Percentiles rank a stretch among this genome's conserved stretches.
Conservation (phyloP, 2,329 filamentous ascomycete species). For the Chrysosporium queenslandicum region DNA sequence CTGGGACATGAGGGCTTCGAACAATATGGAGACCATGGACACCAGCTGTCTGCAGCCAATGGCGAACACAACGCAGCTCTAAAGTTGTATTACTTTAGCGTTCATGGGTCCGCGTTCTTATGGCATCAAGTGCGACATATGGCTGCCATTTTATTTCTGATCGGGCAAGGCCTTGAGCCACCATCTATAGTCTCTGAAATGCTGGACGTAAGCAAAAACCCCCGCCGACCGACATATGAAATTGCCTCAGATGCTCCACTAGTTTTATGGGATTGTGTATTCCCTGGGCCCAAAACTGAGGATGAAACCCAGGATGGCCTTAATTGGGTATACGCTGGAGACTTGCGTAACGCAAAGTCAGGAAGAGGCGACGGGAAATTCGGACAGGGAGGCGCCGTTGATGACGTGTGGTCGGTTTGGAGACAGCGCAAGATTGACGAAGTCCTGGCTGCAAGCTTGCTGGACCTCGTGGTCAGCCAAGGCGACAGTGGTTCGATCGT, state of each 20-base stretch:
- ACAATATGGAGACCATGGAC: slow-evolving; percentile 18
- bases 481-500: slow-evolving; percentile 28
- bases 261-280: slow-evolving; percentile 93
- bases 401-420: slow-evolving; percentile 75
- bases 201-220: slow-evolving; percentile 60
- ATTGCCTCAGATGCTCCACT: slow-evolving; percentile 86
- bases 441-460: slow-evolving; percentile 62
- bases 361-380: slow-evolving; percentile 49
- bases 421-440: slow-evolving; percentile 81
- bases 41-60: slow-evolving; percentile 7
- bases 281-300: slow-evolving; percentile 49
- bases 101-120: slow-evolving; percentile 84
- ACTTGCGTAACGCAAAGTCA: slow-evolving; percentile 39
- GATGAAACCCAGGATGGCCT: slow-evolving; percentile 56
- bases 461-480: slow-evolving; percentile 50
- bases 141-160: slow-evolving; percentile 81
- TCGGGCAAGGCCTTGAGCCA: slow-evolving; percentile 76
- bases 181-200: slow-evolving; percentile 63
- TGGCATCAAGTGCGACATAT: slow-evolving; percentile 98
- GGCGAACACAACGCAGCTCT: neutral
- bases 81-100: slow-evolving; percentile 76
- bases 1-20: slow-evolving; percentile 41
- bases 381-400: slow-evolving; percentile 56
- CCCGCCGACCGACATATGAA: slow-evolving; percentile 71
- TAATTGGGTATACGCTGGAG: slow-evolving; percentile 69